Base-by-base conservation (phyloP, 371 early-diverging fungal genomes). In the Chytridium lagenaria region DNA sequence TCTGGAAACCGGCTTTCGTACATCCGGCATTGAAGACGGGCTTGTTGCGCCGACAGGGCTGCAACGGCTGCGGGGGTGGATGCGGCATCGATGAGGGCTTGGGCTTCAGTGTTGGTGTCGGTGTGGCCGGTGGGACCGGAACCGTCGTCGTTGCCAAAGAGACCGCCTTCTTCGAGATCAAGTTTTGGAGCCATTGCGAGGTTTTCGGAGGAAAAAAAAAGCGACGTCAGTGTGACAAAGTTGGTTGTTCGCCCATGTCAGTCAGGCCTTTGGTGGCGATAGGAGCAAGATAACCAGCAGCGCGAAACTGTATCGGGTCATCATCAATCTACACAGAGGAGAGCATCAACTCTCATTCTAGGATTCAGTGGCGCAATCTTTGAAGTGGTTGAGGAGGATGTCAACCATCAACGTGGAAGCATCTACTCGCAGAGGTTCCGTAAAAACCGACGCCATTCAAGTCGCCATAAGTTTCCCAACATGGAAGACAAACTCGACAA, bases 1-100 rank as follows among this genome's bases (percentile, higher is more conserved):
- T 97, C 93, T 51, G 99, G 99, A 86, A 91, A 99, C 78, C 90
- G 89, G 78, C 93, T 90, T 83, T 95, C 95, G 88, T 98, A 97
- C 91, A 96, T 95, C 44, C 87, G 79, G 74, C 84, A 85, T 34
- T 69, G 75, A 23, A 83, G 77, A 15, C 80, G 75, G 59, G 75
- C 66, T 44, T 80, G 77, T 50, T 68, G 67, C 34, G 50, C 80
- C 36, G 78, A 71, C 38, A 73, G 59, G 23, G 77, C 80, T 49
- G 80, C 80, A 3, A 52, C 55, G 10, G 75, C 76, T 19, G 77
- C 52, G 19, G 80, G 80, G 22, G 80, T 77, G 59, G 61, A 49
- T 19, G 69, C 67, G 23, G 74, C 12, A 15, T 23, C 55, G 5
- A 15, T 7, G 26, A 5, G 5, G 12, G 12, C 64, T 33, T 39